Percentiles rank a stretch among this genome's conserved stretches.
Conservation (phyloP, 164 flowering plant genomes). For the Chimonanthus praecox region DNA sequence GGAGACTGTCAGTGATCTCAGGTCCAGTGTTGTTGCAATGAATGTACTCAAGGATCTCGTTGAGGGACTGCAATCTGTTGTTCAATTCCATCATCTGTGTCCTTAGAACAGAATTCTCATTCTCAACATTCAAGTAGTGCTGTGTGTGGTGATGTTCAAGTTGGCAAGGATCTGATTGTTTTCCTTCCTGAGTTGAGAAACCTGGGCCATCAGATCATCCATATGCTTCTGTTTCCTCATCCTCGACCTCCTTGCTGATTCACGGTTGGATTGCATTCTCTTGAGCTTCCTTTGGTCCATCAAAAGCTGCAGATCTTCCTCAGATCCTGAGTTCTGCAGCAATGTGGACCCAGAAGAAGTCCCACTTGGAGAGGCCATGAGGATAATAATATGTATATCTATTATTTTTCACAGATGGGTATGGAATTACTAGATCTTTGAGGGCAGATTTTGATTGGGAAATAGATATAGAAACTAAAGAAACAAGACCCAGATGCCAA, state of each 20-base stretch:
- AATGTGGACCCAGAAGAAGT: conserved; percentile 34
- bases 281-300: conserved; percentile 66
- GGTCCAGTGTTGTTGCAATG: background rate
- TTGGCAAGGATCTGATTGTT: conserved; percentile 44
- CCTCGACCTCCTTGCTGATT: conserved; percentile 86
- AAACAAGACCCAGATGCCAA: conserved; percentile 5
- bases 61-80: conserved; percentile 57
- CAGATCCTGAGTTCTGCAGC: conserved; percentile 29
- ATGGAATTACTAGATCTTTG: conserved; percentile 1
- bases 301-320: conserved; percentile 38
- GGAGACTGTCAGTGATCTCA: conserved; percentile 12
- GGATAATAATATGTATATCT: background rate
- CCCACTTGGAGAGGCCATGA: conserved; percentile 52
- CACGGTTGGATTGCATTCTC: conserved; percentile 85
- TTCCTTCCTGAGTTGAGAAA: conserved; percentile 43
- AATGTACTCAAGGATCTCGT: conserved; percentile 47
- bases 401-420: background rate
- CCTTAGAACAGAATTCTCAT: conserved; percentile 60
- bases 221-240: conserved; percentile 78
- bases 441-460: background rate
- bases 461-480: background rate
- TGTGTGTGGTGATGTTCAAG: conserved; percentile 50
- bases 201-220: conserved; percentile 63
- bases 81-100: conserved; percentile 65
- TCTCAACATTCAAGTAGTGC: conserved; percentile 41